Evolutionary conservation across 345 rosid genomes (phyloP), one percentile per base, ranked within the genome.

Genomic region (Theobroma cacao): DNA sequence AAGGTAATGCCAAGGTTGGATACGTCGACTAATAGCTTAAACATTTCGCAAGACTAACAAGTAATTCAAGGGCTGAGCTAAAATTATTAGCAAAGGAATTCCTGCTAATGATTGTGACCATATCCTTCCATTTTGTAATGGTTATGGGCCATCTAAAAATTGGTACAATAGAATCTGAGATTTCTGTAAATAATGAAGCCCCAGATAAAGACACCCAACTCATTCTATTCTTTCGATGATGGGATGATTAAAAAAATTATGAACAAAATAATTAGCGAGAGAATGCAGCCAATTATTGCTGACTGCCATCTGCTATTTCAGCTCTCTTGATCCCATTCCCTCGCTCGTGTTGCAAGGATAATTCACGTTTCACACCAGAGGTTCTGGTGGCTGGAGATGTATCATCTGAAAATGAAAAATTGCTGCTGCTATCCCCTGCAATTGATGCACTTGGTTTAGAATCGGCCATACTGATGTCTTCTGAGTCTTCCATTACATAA

Each of bases 121-220:
- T 33, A 61, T 62, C 60, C 56, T 62, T 53, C 7, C 36, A 62
- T 72, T 15, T 45, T 55, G 43, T 76, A 63, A 34, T 75, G 58
- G 73, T 45, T 13, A 74, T 15, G 22, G 45, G 31, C 55, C 67
- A 72, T 45, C 80, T 65, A 77, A 75, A 38, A 76, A 52, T 50
- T 65, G 80, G 72, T 79, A 80, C 75, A 73, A 66, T 76, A 36
- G 52, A 40, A 77, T 68, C 89, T 68, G 86, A 84, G 88, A 86
- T 82, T 86, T 83, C 82, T 58, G 69, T 75, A 87, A 89, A 87
- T 86, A 86, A 56, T 50, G 79, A 89, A 86, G 82, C 82, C 90
- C 79, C 85, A 77, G 87, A 77, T 14, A 47, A 80, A 61, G 75
- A 70, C 69, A 45, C 78, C 80, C 77, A 62, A 64, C 58, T 69